Evolutionary conservation across 306 rosid genomes (phyloP).

Genomic region (Datisca glomerata): DNA sequence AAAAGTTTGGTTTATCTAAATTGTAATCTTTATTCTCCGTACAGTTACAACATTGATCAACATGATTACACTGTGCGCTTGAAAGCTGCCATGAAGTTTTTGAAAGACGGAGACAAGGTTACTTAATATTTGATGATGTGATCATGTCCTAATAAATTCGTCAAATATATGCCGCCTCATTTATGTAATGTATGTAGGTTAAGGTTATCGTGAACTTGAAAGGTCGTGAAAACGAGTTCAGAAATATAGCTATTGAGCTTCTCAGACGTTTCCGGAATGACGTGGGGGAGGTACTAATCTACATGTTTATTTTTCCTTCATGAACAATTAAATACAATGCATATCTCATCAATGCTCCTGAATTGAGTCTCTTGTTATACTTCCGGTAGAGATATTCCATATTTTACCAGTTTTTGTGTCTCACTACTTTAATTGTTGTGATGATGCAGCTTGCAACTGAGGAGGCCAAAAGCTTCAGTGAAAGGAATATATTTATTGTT

Average conservation of each 20-base stretch:
- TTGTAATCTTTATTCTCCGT: no score
- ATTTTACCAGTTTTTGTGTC: conserved; percentile 4
- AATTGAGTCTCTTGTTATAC: no score
- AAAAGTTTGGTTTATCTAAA: no score
- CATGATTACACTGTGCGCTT: conserved; percentile 97
- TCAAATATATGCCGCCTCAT: no score
- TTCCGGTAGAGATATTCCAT: no score
- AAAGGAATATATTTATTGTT: conserved; percentile 55
- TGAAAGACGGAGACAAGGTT: conserved; percentile 97
- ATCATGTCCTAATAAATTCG: conserved; percentile 1
- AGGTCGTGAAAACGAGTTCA: conserved; percentile 95
- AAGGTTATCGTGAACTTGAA: conserved; percentile 88
- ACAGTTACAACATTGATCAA: conserved; percentile 90
- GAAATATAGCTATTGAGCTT: conserved; percentile 83
- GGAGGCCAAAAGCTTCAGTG: conserved; percentile 78
- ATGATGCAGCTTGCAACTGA: conserved; percentile 76
- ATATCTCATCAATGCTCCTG: no score
- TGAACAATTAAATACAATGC: no score
- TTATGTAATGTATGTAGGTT: conserved; percentile 68
- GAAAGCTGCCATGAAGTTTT: conserved; percentile 87
- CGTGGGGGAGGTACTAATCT: conserved; percentile 71
- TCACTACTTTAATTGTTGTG: conserved; percentile 15
- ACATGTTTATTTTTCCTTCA: background rate
- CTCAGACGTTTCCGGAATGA: conserved; percentile 79
- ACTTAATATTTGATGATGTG: conserved; percentile 4